Conservation (phyloP, 176 grass and related monocot species). For the Oryza meridionalis region DNA sequence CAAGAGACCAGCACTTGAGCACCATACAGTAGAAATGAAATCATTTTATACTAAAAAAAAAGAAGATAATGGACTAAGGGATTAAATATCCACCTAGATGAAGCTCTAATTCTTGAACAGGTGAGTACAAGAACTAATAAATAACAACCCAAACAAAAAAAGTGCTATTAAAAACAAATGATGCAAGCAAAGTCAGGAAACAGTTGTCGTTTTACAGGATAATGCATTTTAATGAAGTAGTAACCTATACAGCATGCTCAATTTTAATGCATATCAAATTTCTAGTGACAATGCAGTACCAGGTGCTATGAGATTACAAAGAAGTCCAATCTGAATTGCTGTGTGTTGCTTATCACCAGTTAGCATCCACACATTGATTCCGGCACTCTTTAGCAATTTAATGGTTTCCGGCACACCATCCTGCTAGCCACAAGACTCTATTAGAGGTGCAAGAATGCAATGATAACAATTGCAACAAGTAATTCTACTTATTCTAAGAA, state of each 20-base stretch:
- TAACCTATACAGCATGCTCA: conserved; percentile 10
- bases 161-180: background rate
- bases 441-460: conserved; percentile 27
- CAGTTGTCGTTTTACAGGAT: conserved; percentile 8
- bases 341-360: conserved; percentile 95
- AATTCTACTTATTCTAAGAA: conserved; percentile 23
- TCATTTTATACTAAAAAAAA: conserved; percentile 15
- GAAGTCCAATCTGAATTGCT: conserved; percentile 89
- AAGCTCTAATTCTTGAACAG: background rate
- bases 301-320: conserved; percentile 84
- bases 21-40: background rate
- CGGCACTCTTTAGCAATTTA: conserved; percentile 78
- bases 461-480: conserved; percentile 20
- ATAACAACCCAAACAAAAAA: conserved; percentile 4
- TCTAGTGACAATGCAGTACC: conserved; percentile 47
- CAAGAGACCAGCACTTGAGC: background rate
- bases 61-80: background rate
- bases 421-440: conserved; percentile 52
- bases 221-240: conserved; percentile 1
- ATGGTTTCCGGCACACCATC: conserved; percentile 97
- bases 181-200: background rate
- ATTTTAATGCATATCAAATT: conserved; percentile 7
- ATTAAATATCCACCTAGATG: background rate
- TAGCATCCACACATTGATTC: conserved; percentile 98
- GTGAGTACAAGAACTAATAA: background rate